Conservation (phyloP, 495 filamentous ascomycete genomes). For the Aspergillus olivimuriae region DNA sequence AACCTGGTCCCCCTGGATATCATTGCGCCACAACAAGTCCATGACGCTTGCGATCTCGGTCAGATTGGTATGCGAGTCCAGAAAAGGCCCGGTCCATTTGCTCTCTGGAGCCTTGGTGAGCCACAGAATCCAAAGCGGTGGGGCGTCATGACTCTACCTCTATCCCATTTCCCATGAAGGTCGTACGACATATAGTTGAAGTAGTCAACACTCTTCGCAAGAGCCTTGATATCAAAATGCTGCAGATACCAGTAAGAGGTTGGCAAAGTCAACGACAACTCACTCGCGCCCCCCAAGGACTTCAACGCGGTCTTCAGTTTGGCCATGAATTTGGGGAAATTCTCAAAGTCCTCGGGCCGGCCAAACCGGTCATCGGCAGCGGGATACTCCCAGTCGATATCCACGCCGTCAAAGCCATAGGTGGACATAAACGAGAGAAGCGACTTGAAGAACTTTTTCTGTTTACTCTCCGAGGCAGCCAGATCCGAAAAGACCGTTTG, state of each 20-base stretch:
- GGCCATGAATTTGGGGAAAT: constrained; percentile 35
- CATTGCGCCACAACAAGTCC: constrained; percentile 28
- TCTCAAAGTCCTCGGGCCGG: constrained; percentile 26
- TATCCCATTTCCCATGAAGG: constrained; percentile 28
- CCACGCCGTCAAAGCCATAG: constrained; percentile 48
- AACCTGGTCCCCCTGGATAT: constrained; percentile 26
- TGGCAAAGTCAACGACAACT: constrained; percentile 31
- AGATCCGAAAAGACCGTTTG: constrained; percentile 25
- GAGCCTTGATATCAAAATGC: constrained; percentile 29
- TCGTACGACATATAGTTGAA: constrained; percentile 45
- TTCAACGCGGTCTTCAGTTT: constrained; percentile 33
- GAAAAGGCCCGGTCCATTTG: constrained; percentile 16
- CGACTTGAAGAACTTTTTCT: constrained; percentile 37
- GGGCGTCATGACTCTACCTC: background rate
- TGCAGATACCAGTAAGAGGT: constrained; percentile 35
- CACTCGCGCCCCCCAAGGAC: constrained; percentile 22
- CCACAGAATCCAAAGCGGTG: background rate
- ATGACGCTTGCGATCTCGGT: constrained; percentile 26
- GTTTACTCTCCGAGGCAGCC: constrained; percentile 19
- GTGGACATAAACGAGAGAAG: constrained; percentile 34
- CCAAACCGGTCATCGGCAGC: constrained; percentile 32
- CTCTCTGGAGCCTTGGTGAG: background rate
- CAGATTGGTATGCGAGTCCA: constrained; percentile 26
- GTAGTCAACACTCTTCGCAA: constrained; percentile 37
- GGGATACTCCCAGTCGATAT: constrained; percentile 55